Evolutionary conservation across 495 filamentous ascomycete species (phyloP).

Genomic region (Podospora fimiseda): DNA sequence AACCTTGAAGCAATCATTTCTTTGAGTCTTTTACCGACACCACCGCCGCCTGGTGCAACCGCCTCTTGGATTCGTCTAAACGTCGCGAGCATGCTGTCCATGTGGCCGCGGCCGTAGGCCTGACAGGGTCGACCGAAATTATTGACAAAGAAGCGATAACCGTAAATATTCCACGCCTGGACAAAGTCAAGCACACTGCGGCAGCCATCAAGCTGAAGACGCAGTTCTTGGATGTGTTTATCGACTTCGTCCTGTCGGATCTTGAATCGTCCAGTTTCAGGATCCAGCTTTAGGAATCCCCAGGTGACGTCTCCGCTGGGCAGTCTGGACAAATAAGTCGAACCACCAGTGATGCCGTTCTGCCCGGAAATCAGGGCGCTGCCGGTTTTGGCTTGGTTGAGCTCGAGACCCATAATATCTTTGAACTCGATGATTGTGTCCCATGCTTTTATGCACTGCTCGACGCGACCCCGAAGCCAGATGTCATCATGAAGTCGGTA

Average conservation of each 20-base stretch:
- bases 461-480: conserved; percentile 58
- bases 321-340: no score
- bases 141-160: conserved; percentile 56
- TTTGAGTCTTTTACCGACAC: conserved; percentile 36
- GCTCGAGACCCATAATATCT: conserved; percentile 48
- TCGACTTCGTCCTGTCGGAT: conserved; percentile 58
- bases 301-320: conserved; percentile 54
- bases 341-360: conserved; percentile 7
- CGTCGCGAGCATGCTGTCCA: conserved; percentile 56
- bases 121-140: conserved; percentile 59
- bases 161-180: conserved; percentile 60
- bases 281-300: conserved; percentile 57
- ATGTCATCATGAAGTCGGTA: conserved; percentile 66
- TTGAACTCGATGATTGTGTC: conserved; percentile 47
- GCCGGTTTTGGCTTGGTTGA: conserved; percentile 59
- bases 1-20: conserved; percentile 48
- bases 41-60: conserved; percentile 33
- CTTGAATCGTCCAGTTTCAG: conserved; percentile 46
- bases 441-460: conserved; percentile 56
- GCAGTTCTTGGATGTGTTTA: conserved; percentile 54
- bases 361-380: conserved; percentile 33
- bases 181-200: conserved; percentile 56
- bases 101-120: conserved; percentile 56
- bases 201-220: conserved; percentile 46
- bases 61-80: conserved; percentile 51